These are phyloP conservation scores for Umbelopsis sp. DNA, from an alignment of 192 early-diverging fungal genomes.

Conservation along the genomic window DNA sequence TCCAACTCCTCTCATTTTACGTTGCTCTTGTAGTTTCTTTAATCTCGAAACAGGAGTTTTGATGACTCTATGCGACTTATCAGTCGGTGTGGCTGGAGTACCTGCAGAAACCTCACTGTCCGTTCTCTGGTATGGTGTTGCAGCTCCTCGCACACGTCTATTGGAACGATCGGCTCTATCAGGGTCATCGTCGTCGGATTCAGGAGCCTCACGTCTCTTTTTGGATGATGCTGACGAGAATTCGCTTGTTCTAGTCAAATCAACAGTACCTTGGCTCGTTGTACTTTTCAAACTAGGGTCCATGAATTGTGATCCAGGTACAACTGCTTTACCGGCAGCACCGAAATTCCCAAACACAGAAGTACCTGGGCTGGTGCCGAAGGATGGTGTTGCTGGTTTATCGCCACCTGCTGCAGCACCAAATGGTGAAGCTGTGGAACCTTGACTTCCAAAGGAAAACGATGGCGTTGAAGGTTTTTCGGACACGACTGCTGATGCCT, in stretches of 20 bases:
- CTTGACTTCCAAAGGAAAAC: too few relatives aligned
- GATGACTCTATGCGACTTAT: slow-evolving; percentile 15
- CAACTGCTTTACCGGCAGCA: too few relatives aligned
- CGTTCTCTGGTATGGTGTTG: not conserved
- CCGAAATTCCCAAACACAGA: too few relatives aligned
- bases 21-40: slow-evolving; percentile 15
- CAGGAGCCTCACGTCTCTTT: slow-evolving; percentile 15
- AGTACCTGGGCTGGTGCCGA: too few relatives aligned
- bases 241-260: not conserved
- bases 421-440: too few relatives aligned
- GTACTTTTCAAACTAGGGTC: too few relatives aligned
- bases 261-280: too few relatives aligned
- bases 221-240: not conserved
- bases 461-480: too few relatives aligned
- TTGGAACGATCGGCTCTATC: slow-evolving; percentile 17
- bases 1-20: slow-evolving; percentile 8
- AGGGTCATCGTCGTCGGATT: slow-evolving; percentile 9
- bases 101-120: not conserved
- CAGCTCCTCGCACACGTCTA: not conserved
- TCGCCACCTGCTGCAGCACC: too few relatives aligned
- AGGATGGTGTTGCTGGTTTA: too few relatives aligned
- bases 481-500: too few relatives aligned
- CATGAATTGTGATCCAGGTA: too few relatives aligned
- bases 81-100: not conserved
- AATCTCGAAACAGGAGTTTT: slow-evolving; percentile 14